phyloP scores from a whole-genome alignment of 2,329 filamentous ascomycete genomes.

The Diaporthe citrichinensis region DNA sequence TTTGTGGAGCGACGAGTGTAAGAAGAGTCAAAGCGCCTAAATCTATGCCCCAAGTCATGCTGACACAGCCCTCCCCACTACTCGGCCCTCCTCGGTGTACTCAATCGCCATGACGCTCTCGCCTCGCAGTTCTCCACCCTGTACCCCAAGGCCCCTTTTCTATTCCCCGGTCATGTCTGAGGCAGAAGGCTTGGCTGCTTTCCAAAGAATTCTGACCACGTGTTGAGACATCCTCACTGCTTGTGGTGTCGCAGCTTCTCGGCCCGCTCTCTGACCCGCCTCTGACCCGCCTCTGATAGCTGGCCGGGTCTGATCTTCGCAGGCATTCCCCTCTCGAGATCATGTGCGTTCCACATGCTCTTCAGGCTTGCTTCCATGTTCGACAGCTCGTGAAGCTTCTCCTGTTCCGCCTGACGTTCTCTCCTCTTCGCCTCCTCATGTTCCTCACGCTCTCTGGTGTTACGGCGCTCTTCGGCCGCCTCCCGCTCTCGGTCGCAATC shows the following conservation, averaged over 20 bases:
- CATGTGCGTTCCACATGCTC: neutral
- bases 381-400: neutral
- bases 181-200: neutral
- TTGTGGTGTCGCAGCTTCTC: neutral
- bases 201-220: neutral
- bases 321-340: neutral
- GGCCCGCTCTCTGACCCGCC: neutral
- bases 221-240: neutral
- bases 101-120: neutral
- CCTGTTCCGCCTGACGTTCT: neutral
- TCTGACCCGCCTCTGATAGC: neutral
- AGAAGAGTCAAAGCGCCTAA: neutral
- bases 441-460: neutral
- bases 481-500: neutral
- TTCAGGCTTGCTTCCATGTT: neutral
- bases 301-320: neutral
- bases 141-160: too few species aligned
- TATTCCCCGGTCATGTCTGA: neutral
- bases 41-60: neutral
- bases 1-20: neutral
- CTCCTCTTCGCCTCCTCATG: neutral
- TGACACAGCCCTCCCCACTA: neutral
- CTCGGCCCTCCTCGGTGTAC: neutral
- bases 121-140: neutral
- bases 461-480: neutral